A percentile compares a stretch with the other conserved stretches of the same genome.
Conservation (phyloP, 345 rosid genomes). For the Euphorbia lathyris region DNA sequence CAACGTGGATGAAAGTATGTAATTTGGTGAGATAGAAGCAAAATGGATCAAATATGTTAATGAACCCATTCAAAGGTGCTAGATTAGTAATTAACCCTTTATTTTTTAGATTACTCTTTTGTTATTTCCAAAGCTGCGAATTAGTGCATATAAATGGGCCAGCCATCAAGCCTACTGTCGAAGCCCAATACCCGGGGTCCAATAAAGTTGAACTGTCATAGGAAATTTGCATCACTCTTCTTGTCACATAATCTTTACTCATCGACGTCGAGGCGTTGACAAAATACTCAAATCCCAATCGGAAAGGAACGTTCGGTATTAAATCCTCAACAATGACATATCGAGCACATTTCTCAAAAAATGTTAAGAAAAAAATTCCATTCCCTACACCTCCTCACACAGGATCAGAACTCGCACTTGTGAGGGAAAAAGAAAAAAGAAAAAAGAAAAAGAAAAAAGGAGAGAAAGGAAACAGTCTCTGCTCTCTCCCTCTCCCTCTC, state of each 20-base stretch:
- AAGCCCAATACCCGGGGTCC: too few relatives aligned
- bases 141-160: too few relatives aligned
- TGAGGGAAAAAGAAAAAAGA: background rate
- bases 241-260: background rate
- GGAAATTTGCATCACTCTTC: background rate
- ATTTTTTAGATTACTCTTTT: too few relatives aligned
- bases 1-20: too few relatives aligned
- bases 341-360: constrained; percentile 24
- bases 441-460: background rate
- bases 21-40: too few relatives aligned
- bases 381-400: constrained; percentile 29
- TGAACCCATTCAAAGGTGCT: too few relatives aligned
- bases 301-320: constrained; percentile 10
- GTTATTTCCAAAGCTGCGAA: too few relatives aligned
- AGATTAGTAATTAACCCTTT: too few relatives aligned
- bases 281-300: background rate
- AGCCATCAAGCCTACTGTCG: too few relatives aligned
- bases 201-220: too few relatives aligned
- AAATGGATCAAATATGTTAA: too few relatives aligned
- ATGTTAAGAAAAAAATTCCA: background rate
- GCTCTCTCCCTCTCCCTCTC: background rate
- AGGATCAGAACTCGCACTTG: constrained; percentile 18
- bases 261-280: constrained; percentile 11
- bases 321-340: constrained; percentile 24
- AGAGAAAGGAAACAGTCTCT: constrained; percentile 16